Conservation (phyloP, 2,329 filamentous ascomycete species). For the Verticillium tricorpus region DNA sequence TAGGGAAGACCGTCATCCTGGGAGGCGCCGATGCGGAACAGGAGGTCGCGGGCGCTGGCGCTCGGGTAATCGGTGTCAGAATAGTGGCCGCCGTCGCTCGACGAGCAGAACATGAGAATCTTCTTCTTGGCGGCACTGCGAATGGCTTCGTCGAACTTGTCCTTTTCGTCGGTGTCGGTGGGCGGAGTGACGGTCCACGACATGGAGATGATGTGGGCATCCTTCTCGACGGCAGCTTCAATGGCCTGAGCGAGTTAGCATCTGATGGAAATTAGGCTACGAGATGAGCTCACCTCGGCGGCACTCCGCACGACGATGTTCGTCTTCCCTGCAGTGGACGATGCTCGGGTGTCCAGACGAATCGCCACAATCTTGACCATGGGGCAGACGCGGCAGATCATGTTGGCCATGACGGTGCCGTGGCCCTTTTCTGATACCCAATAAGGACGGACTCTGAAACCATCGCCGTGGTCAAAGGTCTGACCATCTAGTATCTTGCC, state of each 20-base stretch:
- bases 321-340: conserved; percentile 18
- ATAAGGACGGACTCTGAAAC: neutral
- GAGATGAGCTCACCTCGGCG: conserved; percentile 15
- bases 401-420: conserved; percentile 22
- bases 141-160: conserved; percentile 12
- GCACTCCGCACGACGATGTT: conserved; percentile 15
- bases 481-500: conserved; percentile 18
- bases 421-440: conserved; percentile 9
- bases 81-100: conserved; percentile 22
- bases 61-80: conserved; percentile 12
- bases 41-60: conserved; percentile 5
- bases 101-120: conserved; percentile 34
- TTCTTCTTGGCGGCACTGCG: conserved; percentile 14
- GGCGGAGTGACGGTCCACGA: conserved; percentile 27
- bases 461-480: conserved; percentile 18
- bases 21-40: conserved; percentile 24
- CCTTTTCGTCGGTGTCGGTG: conserved; percentile 5
- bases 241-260: conserved; percentile 20
- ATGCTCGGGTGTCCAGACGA: conserved; percentile 9
- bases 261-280: neutral
- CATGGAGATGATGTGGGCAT: conserved; percentile 32
- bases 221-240: conserved; percentile 19
- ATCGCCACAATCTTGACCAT: conserved; percentile 20
- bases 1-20: conserved; percentile 13
- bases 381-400: conserved; percentile 19